Evolutionary conservation across 2,329 filamentous ascomycete genomes (phyloP).

Genomic region (Xylaria sp.): DNA sequence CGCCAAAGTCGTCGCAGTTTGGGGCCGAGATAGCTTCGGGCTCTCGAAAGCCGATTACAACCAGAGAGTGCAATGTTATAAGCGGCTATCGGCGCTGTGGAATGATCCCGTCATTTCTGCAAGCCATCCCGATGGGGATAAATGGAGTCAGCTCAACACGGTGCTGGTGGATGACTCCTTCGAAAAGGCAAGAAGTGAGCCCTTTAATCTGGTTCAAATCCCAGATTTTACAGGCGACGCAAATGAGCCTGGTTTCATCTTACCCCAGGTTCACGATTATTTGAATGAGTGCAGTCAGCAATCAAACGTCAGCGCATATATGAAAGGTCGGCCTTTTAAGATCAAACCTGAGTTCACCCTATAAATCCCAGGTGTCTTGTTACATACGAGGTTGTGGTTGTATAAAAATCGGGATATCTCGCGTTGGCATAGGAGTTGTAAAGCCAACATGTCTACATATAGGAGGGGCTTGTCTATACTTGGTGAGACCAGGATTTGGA

Average conservation of each 20-base stretch:
- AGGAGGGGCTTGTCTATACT: neutral
- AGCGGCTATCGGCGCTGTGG: slow-evolving; percentile 82
- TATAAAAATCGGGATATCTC: neutral
- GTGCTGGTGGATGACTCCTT: slow-evolving; percentile 86
- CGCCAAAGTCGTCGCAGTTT: slow-evolving; percentile 71
- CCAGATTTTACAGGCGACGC: slow-evolving; percentile 74
- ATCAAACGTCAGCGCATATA: slow-evolving; percentile 70
- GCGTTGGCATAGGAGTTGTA: neutral
- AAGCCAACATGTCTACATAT: neutral
- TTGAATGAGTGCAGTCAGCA: slow-evolving; percentile 65
- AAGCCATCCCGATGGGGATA: slow-evolving; percentile 56
- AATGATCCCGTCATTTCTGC: slow-evolving; percentile 54
- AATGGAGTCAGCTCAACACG: slow-evolving; percentile 87
- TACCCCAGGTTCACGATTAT: slow-evolving; percentile 71
- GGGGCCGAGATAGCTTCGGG: slow-evolving; percentile 81
- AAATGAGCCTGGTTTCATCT: slow-evolving; percentile 55
- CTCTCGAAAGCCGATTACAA: slow-evolving; percentile 73
- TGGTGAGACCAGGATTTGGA: neutral
- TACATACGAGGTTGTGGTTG: neutral
- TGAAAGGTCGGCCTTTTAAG: slow-evolving; percentile 62
- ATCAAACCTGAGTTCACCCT: slow-evolving; percentile 46
- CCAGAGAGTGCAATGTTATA: slow-evolving; percentile 85
- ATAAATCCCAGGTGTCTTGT: neutral
- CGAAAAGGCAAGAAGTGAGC: slow-evolving; percentile 84
- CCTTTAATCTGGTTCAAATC: slow-evolving; percentile 82